Evolutionary conservation across 148 eudicot genomes (phyloP).

Genomic region (Vaccinium vitisidaea): DNA sequence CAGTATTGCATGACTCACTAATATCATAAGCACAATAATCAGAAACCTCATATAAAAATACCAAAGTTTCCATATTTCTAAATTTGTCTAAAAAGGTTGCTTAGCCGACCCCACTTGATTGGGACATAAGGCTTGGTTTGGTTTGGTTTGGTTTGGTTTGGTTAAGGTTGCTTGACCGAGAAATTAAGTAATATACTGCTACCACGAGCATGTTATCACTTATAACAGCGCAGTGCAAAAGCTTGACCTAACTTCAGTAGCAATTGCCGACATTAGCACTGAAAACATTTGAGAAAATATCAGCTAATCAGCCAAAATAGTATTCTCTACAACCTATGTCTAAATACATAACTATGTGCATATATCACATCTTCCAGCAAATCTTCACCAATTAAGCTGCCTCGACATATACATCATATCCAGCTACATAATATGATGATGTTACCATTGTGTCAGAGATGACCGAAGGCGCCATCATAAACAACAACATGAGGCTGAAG

Average conservation of each 20-base stretch:
- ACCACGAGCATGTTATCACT: not conserved
- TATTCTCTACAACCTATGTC: not conserved
- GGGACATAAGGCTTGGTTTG: no score
- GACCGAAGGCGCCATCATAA: slow-evolving; percentile 82
- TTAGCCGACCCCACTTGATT: not conserved
- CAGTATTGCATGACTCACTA: not conserved
- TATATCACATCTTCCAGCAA: not conserved
- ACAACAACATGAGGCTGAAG: slow-evolving; percentile 81
- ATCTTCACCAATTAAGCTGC: no score
- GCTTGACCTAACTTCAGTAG: not conserved
- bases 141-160: no score
- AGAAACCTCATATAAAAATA: not conserved
- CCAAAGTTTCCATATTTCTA: not conserved
- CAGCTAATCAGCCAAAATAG: not conserved
- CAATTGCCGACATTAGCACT: not conserved
- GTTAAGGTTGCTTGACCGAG: not conserved
- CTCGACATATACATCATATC: not conserved
- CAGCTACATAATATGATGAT: not conserved
- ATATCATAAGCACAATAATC: not conserved
- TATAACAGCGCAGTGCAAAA: not conserved
- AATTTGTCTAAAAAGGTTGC: not conserved
- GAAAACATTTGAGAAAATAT: not conserved
- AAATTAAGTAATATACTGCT: not conserved
- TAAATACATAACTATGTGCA: not conserved
- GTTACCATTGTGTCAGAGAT: slow-evolving; percentile 77